phyloP scores from a whole-genome alignment of 768 basidiomycete genomes.

The Naganishia friedmannii region DNA sequence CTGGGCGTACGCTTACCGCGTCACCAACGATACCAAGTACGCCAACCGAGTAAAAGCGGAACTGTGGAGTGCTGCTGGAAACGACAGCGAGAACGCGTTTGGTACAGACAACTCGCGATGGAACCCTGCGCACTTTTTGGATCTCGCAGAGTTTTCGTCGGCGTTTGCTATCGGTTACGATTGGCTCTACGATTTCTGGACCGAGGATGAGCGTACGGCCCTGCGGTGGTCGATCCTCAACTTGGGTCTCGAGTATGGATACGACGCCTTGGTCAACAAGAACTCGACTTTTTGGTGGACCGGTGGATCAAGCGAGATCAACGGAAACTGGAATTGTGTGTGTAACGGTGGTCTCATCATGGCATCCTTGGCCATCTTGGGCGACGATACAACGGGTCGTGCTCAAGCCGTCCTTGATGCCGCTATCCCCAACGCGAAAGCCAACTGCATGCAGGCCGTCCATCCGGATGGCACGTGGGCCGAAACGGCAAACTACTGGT shows the following conservation, averaged over 20 bases:
- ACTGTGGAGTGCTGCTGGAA: slow-evolving; percentile 76
- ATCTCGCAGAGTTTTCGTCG: slow-evolving; percentile 72
- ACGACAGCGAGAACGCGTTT: slow-evolving; percentile 61
- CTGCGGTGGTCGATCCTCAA: slow-evolving; percentile 71
- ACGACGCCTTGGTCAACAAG: slow-evolving; percentile 57
- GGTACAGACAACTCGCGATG: slow-evolving; percentile 67
- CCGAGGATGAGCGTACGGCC: slow-evolving; percentile 64
- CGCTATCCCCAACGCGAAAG: slow-evolving; percentile 70
- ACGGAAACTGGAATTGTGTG: slow-evolving; percentile 95
- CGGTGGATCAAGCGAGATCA: slow-evolving; percentile 47
- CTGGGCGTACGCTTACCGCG: slow-evolving; percentile 80
- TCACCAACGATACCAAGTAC: slow-evolving; percentile 91
- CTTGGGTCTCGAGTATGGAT: slow-evolving; percentile 71
- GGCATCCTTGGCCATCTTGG: slow-evolving; percentile 83
- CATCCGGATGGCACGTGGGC: slow-evolving; percentile 79
- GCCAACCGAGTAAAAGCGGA: slow-evolving; percentile 80
- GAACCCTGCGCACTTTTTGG: slow-evolving; percentile 90
- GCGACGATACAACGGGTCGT: slow-evolving; percentile 66
- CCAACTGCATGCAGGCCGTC: slow-evolving; percentile 65
- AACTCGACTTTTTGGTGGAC: slow-evolving; percentile 66
- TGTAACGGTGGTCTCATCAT: slow-evolving; percentile 87
- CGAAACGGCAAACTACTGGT: slow-evolving; percentile 74
- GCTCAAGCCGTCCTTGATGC: slow-evolving; percentile 66
- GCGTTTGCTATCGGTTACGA: slow-evolving; percentile 93
- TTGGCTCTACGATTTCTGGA: slow-evolving; percentile 88